These are phyloP conservation scores for Aspergillus arachidicola DNA, from an alignment of 2,329 filamentous ascomycete species.

Conservation along the genomic window DNA sequence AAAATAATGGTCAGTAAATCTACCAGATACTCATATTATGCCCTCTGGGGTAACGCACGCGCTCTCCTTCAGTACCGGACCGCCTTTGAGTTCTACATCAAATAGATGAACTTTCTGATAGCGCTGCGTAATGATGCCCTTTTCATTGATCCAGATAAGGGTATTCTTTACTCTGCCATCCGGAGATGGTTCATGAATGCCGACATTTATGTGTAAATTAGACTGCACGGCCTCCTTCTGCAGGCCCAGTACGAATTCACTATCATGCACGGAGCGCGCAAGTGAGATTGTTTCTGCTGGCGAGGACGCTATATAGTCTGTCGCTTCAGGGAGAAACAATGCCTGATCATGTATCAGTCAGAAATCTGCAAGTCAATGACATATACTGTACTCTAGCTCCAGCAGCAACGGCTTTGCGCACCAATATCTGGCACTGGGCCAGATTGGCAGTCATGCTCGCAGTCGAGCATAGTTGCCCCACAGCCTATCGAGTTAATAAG, in stretches of 20 bases:
- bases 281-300: slow-evolving; percentile 70
- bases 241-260: slow-evolving; percentile 76
- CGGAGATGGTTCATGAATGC: slow-evolving; percentile 74
- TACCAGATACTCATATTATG: background rate
- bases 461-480: slow-evolving; percentile 89
- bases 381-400: slow-evolving; percentile 69
- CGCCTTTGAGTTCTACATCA: slow-evolving; percentile 65
- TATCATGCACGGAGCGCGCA: slow-evolving; percentile 65
- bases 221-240: slow-evolving; percentile 66
- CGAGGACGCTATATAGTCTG: slow-evolving; percentile 79
- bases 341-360: slow-evolving; percentile 50
- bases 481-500: slow-evolving; percentile 59
- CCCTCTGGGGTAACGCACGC: slow-evolving; percentile 36
- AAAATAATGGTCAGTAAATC: background rate
- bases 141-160: slow-evolving; percentile 66
- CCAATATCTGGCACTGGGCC: slow-evolving; percentile 71
- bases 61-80: slow-evolving; percentile 64
- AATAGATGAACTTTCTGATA: slow-evolving; percentile 95
- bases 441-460: slow-evolving; percentile 77
- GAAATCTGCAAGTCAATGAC: background rate
- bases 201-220: slow-evolving; percentile 76
- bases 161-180: slow-evolving; percentile 62
- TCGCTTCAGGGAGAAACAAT: slow-evolving; percentile 89
- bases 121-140: slow-evolving; percentile 60
- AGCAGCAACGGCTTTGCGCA: slow-evolving; percentile 71